A percentile compares a stretch with the other conserved stretches of the same genome.
Conservation (phyloP, 106 monocot genomes). For the Acorus calamus region DNA sequence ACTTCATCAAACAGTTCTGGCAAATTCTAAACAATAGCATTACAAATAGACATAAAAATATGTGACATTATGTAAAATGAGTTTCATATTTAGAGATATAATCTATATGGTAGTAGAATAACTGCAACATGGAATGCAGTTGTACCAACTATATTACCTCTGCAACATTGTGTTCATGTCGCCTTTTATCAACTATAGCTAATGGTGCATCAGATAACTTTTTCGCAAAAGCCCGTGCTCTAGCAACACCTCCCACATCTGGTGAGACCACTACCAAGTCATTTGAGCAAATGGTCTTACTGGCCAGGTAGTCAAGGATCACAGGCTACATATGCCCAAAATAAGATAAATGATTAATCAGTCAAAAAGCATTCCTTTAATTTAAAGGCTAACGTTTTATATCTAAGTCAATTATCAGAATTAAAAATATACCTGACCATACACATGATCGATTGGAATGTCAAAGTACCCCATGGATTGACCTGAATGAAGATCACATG, state of each 20-base stretch:
- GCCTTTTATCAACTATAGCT: conserved; percentile 60
- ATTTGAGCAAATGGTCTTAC: conserved; percentile 32
- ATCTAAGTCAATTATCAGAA: too few relatives aligned
- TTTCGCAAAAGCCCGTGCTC: conserved; percentile 64
- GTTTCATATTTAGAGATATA: too few relatives aligned
- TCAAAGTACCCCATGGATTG: conserved; percentile 57
- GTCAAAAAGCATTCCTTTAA: too few relatives aligned
- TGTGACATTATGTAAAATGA: too few relatives aligned
- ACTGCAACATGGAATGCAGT: not conserved
- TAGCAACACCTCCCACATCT: conserved; percentile 58
- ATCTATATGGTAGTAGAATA: too few relatives aligned
- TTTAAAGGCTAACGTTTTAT: too few relatives aligned
- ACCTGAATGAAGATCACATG: conserved; percentile 53
- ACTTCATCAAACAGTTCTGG: too few relatives aligned
- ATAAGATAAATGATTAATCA: not conserved
- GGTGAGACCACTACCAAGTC: conserved; percentile 63
- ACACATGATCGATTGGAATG: conserved; percentile 46
- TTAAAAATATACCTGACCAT: conserved; percentile 30
- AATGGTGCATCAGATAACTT: conserved; percentile 60
- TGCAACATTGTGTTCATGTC: conserved; percentile 42
- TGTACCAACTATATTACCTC: conserved; percentile 20
- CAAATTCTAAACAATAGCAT: too few relatives aligned
- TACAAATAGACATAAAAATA: too few relatives aligned
- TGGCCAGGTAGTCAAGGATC: conserved; percentile 53
- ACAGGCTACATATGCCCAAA: conserved; percentile 34